Base-by-base conservation (phyloP, 306 rosid genomes). In the Arachis hypogaea region DNA sequence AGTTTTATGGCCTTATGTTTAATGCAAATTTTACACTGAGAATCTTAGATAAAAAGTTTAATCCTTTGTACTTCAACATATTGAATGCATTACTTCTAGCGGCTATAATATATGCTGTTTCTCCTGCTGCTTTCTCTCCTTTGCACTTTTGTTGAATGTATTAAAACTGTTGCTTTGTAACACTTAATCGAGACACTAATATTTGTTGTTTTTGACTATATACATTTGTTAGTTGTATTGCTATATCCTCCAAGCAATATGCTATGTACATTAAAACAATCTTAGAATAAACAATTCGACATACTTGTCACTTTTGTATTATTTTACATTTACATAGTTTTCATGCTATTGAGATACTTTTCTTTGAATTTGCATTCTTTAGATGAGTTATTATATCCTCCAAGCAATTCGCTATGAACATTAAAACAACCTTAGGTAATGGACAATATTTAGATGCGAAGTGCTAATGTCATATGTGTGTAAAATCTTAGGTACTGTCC, bases 401-500 rank as follows among this genome's bases (percentile, higher is more conserved):
- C 38, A 33, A 33, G 38, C 38, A 33, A 33, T 33, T 33, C 4
- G 38, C 38, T 33, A 33, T 33, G 38, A 33, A 33, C 38, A 33
- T 33, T 33, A 33, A 33, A 33, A 33, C 38, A 33, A 33, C 38
- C 38, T 33, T 33, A 33, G 16, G 52, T 7, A 61, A 56, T 47
- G 64, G 11, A 6, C 18, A 45, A 45, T 72, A n/a, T 58, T 76
- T 52, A 63, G 40, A 72, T 46, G 62, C 62, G 65, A 18, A 28
- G 45, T 63, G 46, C 78, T 77, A 30, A 63, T 38, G 49, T 30
- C 70, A 7, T 42, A 29, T 65, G 59, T 50, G 5, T 79, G 56
- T 76, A 38, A 67, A 67, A 70, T 82, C 46, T 72, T 84, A 94
- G 99, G 97, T 81, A 72, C 81, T 94, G 99, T 78, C 97, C 97